Evolutionary conservation across 805 yeast genomes (phyloP), one percentile per base, ranked within the genome.

Genomic region (Pichia deserticola): DNA sequence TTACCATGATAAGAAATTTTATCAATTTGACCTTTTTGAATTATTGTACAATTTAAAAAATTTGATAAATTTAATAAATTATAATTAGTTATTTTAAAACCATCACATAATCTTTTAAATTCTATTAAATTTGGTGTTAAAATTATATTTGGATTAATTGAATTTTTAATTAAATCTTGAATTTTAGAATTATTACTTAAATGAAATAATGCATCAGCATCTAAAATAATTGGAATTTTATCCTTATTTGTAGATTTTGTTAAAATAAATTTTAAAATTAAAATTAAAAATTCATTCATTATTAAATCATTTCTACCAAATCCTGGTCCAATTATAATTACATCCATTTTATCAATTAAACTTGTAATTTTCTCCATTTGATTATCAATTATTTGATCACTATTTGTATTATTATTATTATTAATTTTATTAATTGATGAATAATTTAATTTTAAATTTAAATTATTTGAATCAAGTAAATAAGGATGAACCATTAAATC

Each of bases 401-500:
- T 20, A 20, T 3, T 20, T 2, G 2, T 20, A 20, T 20, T 20
- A 20, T 20, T 20, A 20, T 20, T 20, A 20, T 20, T 20, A 20
- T 20, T 20, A 20, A 20, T 33, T 28, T 30, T 20, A 4, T 5
- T 32, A 8, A 13, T 7, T 25, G 29, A 7, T 27, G 20, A 8
- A 12, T 40, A 7, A 20, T 41, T 12, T 12, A 25, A 15, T n/a
- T 28, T 11, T 28, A n/a, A 15, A 27, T 57, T 54, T 9, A 54
- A 51, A 13, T 60, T 63, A 15, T 54, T 49, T 9, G 51, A 42
- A 25, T 81, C 89, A 49, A 69, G 74, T 55, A 90, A 63, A 63
- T 88, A 89, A 0, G 98, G 98, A 69, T 93, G 98, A 1, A 93
- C 96, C 97, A 92, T 93, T 45, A 92, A 69, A 61, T 92, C 89